phyloP scores from a whole-genome alignment of 495 filamentous ascomycete species.

The Apiosordaria backusii region DNA sequence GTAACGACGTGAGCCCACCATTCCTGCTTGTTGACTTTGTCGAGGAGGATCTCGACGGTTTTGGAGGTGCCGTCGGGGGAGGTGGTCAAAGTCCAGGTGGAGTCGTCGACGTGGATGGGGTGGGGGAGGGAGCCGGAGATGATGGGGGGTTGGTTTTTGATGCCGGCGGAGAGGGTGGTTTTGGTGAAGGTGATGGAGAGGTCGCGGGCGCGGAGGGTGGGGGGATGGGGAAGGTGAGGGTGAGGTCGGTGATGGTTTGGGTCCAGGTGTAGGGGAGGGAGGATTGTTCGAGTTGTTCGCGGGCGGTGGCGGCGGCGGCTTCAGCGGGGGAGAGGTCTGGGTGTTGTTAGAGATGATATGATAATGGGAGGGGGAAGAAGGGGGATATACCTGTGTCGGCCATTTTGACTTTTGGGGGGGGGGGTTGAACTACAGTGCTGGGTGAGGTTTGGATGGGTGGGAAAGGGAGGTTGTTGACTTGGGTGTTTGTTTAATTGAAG shows the following conservation, averaged over 20 bases:
- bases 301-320: constrained; percentile 68
- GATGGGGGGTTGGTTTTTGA: constrained; percentile 86
- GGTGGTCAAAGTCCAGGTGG: constrained; percentile 87
- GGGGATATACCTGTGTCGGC: not conserved
- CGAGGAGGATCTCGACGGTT: constrained; percentile 81
- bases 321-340: constrained; percentile 54
- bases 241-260: constrained; percentile 89
- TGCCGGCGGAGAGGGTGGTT: constrained; percentile 68
- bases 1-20: constrained; percentile 96
- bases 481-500: not conserved
- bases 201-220: constrained; percentile 79
- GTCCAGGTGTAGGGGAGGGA: constrained; percentile 95
- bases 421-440: not conserved
- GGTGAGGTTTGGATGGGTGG: not conserved
- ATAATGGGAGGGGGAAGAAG: not conserved
- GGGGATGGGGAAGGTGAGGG: constrained; percentile 70
- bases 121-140: constrained; percentile 77
- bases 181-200: constrained; percentile 80
- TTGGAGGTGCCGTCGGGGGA: constrained; percentile 59
- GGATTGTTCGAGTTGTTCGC: constrained; percentile 84
- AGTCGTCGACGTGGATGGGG: constrained; percentile 75
- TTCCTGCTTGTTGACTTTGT: constrained; percentile 95
- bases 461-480: not conserved
- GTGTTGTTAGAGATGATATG: constrained; percentile 6
- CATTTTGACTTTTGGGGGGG: not conserved